A percentile compares a stretch with the other conserved stretches of the same genome.
Conservation (phyloP, 1,284 basidiomycete genomes). For the Sanghuangporus weigelae region DNA sequence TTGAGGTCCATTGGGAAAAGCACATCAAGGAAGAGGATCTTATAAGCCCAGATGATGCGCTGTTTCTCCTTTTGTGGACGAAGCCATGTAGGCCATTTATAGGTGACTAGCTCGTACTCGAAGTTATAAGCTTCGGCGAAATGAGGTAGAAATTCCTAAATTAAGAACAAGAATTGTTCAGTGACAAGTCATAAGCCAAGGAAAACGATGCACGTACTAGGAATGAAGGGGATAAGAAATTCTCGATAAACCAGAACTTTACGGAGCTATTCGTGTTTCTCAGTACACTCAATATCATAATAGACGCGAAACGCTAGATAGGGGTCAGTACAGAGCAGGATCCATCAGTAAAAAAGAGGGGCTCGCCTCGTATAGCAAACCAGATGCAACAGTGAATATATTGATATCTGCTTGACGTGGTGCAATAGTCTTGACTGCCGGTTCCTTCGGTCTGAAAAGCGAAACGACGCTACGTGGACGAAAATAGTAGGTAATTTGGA, state of each 20-base stretch:
- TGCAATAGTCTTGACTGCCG: conserved; percentile 20
- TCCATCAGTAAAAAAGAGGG: background rate
- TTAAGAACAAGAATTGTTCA: no score
- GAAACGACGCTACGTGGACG: conserved; percentile 44
- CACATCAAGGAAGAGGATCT: conserved; percentile 97
- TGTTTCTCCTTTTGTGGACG: conserved; percentile 97
- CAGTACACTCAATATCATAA: conserved; percentile 97
- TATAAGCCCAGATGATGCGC: conserved; percentile 99
- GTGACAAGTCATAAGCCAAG: background rate
- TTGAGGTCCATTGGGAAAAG: conserved; percentile 97
- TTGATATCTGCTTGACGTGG: conserved; percentile 83
- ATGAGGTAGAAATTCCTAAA: conserved; percentile 90
- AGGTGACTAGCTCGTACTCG: conserved; percentile 95
- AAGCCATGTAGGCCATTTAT: conserved; percentile 98
- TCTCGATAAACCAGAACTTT: conserved; percentile 99
- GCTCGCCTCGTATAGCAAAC: conserved; percentile 87
- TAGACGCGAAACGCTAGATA: conserved; percentile 85
- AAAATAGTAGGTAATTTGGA: background rate
- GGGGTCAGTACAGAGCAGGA: conserved; percentile 13
- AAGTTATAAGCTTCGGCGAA: conserved; percentile 88
- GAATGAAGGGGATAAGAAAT: conserved; percentile 98
- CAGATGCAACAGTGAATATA: conserved; percentile 97
- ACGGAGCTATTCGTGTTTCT: conserved; percentile 89
- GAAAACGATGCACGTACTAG: conserved; percentile 46
- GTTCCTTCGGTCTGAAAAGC: conserved; percentile 39